Conservation (phyloP, 1,284 basidiomycete species). For the Tilletia caries region DNA sequence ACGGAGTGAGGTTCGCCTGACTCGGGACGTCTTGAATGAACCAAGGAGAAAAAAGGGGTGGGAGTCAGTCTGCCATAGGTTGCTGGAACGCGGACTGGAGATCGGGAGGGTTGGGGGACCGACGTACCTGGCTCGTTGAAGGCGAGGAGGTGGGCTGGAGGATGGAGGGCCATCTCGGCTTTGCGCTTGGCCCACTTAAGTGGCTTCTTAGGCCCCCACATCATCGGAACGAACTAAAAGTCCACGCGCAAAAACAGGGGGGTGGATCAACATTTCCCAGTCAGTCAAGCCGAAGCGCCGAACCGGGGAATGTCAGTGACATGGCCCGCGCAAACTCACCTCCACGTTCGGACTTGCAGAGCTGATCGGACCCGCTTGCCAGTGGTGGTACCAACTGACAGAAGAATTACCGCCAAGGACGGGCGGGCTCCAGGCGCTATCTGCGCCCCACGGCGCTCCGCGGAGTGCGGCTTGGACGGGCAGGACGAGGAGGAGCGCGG, state of each 20-base stretch:
- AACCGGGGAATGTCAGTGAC: too few relatives aligned
- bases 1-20: not conserved
- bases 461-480: not conserved
- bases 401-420: not conserved
- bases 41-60: not conserved
- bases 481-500: not conserved
- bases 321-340: not conserved
- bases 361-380: not conserved
- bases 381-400: not conserved
- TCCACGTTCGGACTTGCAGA: not conserved
- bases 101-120: too few relatives aligned
- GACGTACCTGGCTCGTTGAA: conserved; percentile 9
- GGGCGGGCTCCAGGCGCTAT: not conserved
- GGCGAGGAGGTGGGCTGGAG: not conserved
- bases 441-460: not conserved
- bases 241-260: not conserved
- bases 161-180: not conserved
- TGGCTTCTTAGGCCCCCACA: not conserved
- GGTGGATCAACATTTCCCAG: not conserved
- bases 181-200: not conserved
- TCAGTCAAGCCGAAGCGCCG: too few relatives aligned
- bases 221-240: not conserved
- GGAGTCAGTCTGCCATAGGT: not conserved
- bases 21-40: not conserved
- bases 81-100: too few relatives aligned